phyloP scores from a whole-genome alignment of 192 early-diverging fungal genomes.

The Gonapodya prolifera region DNA sequence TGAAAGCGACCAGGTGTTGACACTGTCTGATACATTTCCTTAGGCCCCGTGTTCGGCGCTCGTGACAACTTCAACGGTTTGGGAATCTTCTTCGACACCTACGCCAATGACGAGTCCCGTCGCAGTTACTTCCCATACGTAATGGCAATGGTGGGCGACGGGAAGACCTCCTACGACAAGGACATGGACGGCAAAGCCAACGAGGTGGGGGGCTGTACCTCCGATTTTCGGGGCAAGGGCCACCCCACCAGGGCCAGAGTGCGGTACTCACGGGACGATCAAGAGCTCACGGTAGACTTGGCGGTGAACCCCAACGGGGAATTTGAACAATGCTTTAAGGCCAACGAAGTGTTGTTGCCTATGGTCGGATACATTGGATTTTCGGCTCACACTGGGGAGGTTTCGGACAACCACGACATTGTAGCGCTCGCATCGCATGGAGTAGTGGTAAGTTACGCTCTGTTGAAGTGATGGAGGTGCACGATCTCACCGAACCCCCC shows the following conservation, averaged over 20 bases:
- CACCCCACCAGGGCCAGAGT: conserved; percentile 4
- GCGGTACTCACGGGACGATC: conserved; percentile 5
- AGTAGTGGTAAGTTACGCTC: conserved; percentile 1
- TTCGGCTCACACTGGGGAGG: conserved; percentile 81
- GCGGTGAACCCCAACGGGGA: conserved; percentile 41
- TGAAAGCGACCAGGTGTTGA: neutral
- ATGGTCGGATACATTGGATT: conserved; percentile 75
- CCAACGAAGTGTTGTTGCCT: conserved; percentile 65
- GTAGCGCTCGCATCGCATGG: conserved; percentile 2
- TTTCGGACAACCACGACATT: conserved; percentile 48
- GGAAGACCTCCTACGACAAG: conserved; percentile 11
- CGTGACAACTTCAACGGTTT: conserved; percentile 78
- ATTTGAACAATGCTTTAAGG: conserved; percentile 77
- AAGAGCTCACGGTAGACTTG: conserved; percentile 26
- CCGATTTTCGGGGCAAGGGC: conserved; percentile 8
- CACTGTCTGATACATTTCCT: neutral
- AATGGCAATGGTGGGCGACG: conserved; percentile 13
- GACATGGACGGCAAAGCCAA: conserved; percentile 11
- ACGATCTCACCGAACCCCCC: neutral
- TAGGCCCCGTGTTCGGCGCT: conserved; percentile 83
- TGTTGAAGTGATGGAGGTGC: too few relatives aligned
- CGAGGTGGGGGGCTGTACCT: conserved; percentile 8
- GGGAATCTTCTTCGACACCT: conserved; percentile 95
- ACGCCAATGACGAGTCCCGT: conserved; percentile 62
- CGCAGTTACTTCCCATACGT: conserved; percentile 5